Percentiles rank a stretch among this genome's conserved stretches.
phyloP scores from a whole-genome alignment of 208 protist species.

The Crithidia sp. region DNA sequence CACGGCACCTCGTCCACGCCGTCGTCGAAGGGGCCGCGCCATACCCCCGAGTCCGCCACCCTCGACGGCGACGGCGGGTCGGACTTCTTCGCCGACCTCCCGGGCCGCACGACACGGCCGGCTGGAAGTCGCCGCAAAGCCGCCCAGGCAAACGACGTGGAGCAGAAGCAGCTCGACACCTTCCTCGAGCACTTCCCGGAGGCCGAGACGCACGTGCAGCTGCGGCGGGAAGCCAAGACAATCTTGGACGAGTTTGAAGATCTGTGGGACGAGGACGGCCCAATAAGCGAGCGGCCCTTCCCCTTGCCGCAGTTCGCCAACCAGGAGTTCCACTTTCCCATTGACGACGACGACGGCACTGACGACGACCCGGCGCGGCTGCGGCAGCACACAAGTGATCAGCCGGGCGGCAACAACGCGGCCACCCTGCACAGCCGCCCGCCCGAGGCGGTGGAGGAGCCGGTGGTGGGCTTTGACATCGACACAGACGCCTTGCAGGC shows the following conservation, averaged over 20 bases:
- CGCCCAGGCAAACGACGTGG: slow-evolving; percentile 13
- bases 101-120: no score
- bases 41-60: no score
- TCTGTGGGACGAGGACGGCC: slow-evolving; percentile 27
- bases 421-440: background rate
- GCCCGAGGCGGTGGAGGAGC: slow-evolving; percentile 17
- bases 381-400: background rate
- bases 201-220: slow-evolving; percentile 60
- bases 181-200: slow-evolving; percentile 75
- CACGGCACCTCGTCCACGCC: background rate
- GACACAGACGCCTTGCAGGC: slow-evolving; percentile 44
- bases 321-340: slow-evolving; percentile 6
- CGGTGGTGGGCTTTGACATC: slow-evolving; percentile 47
- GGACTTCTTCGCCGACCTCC: no score
- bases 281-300: slow-evolving; percentile 10
- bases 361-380: background rate
- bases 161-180: slow-evolving; percentile 44
- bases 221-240: slow-evolving; percentile 63
- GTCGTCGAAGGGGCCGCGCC: no score
- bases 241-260: slow-evolving; percentile 52
- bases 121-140: background rate
- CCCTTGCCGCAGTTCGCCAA: slow-evolving; percentile 25
- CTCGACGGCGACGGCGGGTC: no score
- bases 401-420: background rate
- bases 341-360: slow-evolving; percentile 5